Base-by-base conservation (phyloP, 768 basidiomycete genomes). In the Suillus placidus region DNA sequence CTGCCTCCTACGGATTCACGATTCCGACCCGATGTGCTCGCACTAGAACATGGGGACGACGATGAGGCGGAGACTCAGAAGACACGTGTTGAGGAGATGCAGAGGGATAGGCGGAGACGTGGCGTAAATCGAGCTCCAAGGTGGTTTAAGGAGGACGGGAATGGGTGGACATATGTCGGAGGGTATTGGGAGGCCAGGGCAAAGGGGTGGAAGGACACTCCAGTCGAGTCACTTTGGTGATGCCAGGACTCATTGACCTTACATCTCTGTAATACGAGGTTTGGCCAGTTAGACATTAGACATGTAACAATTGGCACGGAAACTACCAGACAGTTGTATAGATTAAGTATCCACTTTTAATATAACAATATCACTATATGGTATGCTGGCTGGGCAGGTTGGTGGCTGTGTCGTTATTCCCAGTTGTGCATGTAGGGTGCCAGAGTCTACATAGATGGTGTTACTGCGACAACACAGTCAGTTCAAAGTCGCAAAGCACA, bases 1-100 rank as follows among this genome's bases (percentile, higher is more conserved):
- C 77, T 95, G 18, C 90, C 93, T 12, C 85, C 87, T 1, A 94
- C 94, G 6, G 94, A 96, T 74, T 95, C 94, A 12, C 85, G 94
- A 51, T 82, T 84, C 69, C 85, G 94, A 38, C 90, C 93, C 5
- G 93, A 95, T 77, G 89, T 95, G 54, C 81, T 92, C 20, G 92
- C 92, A 6, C 80, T 95, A 52, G 94, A 96, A 73, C 85, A 91
- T 70, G 94, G 93, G 4, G 77, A 89, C 60, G 70, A 91, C 18
- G 88, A 91, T 60, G 69, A 76, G 49, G 93, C 94, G 4, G 94
- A 96, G 71, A 79, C 72, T 49, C 85, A 90, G 71, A 96, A 96
- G 78, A 73, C 79, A 18, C 81, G 85, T 51, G 78, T 95, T 3
- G 94, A 96, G 74, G 91, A 89, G 66, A 73, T 84, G 70, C 94